phyloP scores from a whole-genome alignment of 169 alveolate genomes.

The Eimeria sp. region DNA sequence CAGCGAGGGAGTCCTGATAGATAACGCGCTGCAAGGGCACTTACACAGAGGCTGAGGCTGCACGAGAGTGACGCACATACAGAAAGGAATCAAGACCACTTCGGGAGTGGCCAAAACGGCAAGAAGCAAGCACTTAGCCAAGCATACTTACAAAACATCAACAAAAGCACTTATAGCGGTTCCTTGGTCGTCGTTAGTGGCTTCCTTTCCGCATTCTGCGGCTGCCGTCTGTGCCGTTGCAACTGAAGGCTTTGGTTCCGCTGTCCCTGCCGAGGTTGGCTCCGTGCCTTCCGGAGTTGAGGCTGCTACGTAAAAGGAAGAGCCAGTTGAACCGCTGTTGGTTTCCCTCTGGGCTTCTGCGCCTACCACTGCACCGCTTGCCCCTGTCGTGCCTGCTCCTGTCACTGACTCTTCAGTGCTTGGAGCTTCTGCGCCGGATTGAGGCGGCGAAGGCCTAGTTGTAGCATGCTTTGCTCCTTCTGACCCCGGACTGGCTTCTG shows the following conservation, averaged over 20 bases:
- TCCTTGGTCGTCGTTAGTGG: not conserved
- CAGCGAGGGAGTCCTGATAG: not conserved
- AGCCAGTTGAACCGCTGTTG: constrained; percentile 1
- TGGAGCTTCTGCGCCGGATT: not conserved
- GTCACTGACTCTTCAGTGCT: not conserved
- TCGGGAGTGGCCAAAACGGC: not conserved
- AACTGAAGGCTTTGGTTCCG: not conserved
- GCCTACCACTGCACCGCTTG: not conserved
- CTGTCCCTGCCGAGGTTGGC: not conserved
- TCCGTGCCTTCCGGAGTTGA: not conserved
- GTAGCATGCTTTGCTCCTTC: not conserved
- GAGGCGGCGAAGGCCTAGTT: not conserved
- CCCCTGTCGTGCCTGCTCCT: not conserved
- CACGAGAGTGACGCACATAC: not conserved
- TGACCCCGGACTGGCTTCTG: constrained; percentile 19
- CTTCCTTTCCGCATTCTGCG: not conserved
- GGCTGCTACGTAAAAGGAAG: not conserved
- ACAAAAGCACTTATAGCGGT: not conserved
- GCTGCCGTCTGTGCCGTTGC: constrained; percentile 1
- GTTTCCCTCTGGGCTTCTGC: not conserved
- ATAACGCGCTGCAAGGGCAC: not conserved
- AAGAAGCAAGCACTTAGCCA: not conserved
- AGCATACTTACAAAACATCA: constrained; percentile 17
- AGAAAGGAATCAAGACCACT: not conserved
- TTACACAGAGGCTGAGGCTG: not conserved